These are phyloP conservation scores for Haplosporangium sp. DNA, from an alignment of 371 early-diverging fungal genomes.

Conservation along the genomic window DNA sequence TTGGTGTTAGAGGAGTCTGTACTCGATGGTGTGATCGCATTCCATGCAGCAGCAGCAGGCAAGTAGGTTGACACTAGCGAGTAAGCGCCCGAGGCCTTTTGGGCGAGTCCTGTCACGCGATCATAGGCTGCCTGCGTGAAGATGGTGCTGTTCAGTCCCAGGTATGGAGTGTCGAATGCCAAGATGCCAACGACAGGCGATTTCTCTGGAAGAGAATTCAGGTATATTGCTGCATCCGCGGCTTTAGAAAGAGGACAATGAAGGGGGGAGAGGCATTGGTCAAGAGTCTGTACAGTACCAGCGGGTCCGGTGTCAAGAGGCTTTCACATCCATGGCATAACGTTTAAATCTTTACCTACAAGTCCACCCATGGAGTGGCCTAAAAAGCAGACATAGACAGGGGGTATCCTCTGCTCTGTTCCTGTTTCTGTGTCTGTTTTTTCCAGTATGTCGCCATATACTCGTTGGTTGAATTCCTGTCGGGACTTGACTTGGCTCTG, in stretches of 20 bases:
- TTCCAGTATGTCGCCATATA: slow-evolving; percentile 16
- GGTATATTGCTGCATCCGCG: slow-evolving; percentile 66
- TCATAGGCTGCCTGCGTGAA: slow-evolving; percentile 54
- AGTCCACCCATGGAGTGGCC: slow-evolving; percentile 77
- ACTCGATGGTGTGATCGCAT: slow-evolving; percentile 10
- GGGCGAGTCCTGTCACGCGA: slow-evolving; percentile 37
- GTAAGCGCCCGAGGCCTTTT: slow-evolving; percentile 43
- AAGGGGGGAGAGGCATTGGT: too few species aligned
- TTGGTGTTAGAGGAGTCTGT: slow-evolving; percentile 5
- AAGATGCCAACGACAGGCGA: slow-evolving; percentile 65
- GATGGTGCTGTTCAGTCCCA: slow-evolving; percentile 61
- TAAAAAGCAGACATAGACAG: slow-evolving; percentile 52
- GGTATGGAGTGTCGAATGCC: slow-evolving; percentile 73
- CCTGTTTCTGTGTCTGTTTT: slow-evolving; percentile 16
- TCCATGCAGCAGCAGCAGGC: slow-evolving; percentile 56
- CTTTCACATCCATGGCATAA: too few species aligned
- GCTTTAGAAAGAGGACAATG: too few species aligned
- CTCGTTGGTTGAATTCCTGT: slow-evolving; percentile 33
- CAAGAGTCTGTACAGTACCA: too few species aligned
- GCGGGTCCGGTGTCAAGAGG: too few species aligned
- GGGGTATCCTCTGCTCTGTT: slow-evolving; percentile 24
- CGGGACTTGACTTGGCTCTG: slow-evolving; percentile 56
- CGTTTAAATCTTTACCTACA: slow-evolving; percentile 59
- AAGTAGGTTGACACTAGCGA: slow-evolving; percentile 49
- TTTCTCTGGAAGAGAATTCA: slow-evolving; percentile 24